Conservation (phyloP, 2,329 filamentous ascomycete genomes). For the Phialophora verrucosa region DNA sequence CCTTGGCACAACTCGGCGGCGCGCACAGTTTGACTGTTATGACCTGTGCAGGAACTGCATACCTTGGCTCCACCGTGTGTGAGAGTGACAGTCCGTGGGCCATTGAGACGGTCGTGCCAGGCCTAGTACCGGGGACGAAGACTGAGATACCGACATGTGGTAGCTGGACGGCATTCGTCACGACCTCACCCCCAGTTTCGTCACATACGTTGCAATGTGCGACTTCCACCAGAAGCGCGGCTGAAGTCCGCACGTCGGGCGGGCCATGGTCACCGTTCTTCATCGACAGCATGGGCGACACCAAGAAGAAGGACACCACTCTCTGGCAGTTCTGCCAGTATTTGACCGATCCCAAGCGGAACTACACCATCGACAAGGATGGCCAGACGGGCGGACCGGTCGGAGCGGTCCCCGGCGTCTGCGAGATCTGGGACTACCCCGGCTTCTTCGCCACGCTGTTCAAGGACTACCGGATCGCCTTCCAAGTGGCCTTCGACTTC, state of each 20-base stretch:
- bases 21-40: not conserved
- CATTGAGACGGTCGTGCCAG: not conserved
- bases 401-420: not conserved
- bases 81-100: not conserved
- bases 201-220: not conserved
- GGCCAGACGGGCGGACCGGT: not conserved
- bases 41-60: not conserved
- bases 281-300: not conserved
- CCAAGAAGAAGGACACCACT: not conserved
- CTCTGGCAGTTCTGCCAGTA: not conserved
- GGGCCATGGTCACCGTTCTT: not conserved
- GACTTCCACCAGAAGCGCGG: not conserved
- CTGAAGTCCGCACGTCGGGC: not conserved
- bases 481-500: constrained; percentile 7
- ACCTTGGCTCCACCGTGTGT: not conserved
- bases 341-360: not conserved
- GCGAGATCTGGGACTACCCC: not conserved
- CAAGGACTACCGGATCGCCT: not conserved
- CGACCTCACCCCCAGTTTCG: not conserved
- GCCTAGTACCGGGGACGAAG: not conserved
- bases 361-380: not conserved
- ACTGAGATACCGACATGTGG: not conserved
- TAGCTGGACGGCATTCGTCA: not conserved
- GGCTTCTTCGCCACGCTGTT: not conserved
- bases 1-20: not conserved